Percentiles rank a stretch among this genome's conserved stretches.
phyloP scores from a whole-genome alignment of 495 filamentous ascomycete genomes.

The Rusavskia elegans region DNA sequence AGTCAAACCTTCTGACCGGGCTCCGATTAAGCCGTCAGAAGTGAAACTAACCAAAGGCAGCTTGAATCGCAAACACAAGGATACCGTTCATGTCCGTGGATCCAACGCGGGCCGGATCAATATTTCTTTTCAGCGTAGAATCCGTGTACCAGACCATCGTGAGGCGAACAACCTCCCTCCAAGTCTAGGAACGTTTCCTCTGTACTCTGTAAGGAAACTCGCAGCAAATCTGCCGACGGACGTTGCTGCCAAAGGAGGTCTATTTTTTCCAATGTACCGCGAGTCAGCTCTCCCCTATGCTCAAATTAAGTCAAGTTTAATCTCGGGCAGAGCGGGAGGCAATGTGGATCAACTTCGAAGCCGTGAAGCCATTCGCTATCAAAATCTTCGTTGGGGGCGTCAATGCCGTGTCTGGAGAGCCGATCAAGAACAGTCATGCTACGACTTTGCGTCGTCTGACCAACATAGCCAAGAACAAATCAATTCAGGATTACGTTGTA shows the following conservation, averaged over 20 bases:
- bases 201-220: constrained; percentile 22
- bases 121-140: constrained; percentile 22
- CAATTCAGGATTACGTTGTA: constrained; percentile 32
- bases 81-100: background rate
- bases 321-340: constrained; percentile 21
- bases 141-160: constrained; percentile 29
- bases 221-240: constrained; percentile 13
- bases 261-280: constrained; percentile 29
- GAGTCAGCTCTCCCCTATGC: too few species aligned
- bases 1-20: too few species aligned
- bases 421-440: constrained; percentile 8
- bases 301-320: too few species aligned
- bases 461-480: constrained; percentile 2
- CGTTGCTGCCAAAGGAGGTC: constrained; percentile 24
- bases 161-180: constrained; percentile 20
- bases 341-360: constrained; percentile 27
- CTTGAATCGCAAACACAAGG: background rate
- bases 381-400: constrained; percentile 29
- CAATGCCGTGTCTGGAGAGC: constrained; percentile 31
- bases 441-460: constrained; percentile 11
- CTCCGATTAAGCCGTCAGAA: too few species aligned
- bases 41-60: background rate
- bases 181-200: constrained; percentile 22
- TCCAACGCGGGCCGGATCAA: too few species aligned
- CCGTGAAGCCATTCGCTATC: constrained; percentile 21